Conservation (phyloP, 345 rosid species). For the Raphanus sativus region DNA sequence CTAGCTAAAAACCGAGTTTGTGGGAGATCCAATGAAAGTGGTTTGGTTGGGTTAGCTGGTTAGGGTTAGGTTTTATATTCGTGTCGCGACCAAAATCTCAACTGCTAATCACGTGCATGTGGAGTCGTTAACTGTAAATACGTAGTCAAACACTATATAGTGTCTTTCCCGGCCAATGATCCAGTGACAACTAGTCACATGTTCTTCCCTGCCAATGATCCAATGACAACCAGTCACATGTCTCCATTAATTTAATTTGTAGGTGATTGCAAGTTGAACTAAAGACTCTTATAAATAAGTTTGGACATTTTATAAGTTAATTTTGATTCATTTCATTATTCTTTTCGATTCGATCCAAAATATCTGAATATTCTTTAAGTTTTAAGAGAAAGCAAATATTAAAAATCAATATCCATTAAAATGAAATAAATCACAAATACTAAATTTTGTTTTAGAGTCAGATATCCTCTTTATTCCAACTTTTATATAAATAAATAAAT, state of each 20-base stretch:
- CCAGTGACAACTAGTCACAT: background rate
- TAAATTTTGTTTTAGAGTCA: too few species aligned
- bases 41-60: conserved; percentile 15
- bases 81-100: conserved; percentile 18
- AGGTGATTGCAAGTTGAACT: background rate
- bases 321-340: too few species aligned
- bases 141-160: background rate
- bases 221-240: background rate
- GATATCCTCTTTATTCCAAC: too few species aligned
- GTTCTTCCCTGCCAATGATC: background rate
- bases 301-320: too few species aligned
- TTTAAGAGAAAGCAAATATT: too few species aligned
- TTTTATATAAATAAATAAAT: too few species aligned
- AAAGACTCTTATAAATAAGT: background rate
- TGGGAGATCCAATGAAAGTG: conserved; percentile 23
- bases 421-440: too few species aligned
- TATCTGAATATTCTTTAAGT: too few species aligned
- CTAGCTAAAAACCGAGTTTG: background rate
- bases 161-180: background rate
- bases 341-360: too few species aligned
- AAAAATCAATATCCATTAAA: too few species aligned
- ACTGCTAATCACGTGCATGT: conserved; percentile 22
- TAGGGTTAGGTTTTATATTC: conserved; percentile 2
- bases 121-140: background rate
- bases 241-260: background rate